A percentile compares a stretch with the other conserved stretches of the same genome.
phyloP scores from a whole-genome alignment of 225 moss, liverwort and hornwort genomes.

The Straminergon stramineum region DNA sequence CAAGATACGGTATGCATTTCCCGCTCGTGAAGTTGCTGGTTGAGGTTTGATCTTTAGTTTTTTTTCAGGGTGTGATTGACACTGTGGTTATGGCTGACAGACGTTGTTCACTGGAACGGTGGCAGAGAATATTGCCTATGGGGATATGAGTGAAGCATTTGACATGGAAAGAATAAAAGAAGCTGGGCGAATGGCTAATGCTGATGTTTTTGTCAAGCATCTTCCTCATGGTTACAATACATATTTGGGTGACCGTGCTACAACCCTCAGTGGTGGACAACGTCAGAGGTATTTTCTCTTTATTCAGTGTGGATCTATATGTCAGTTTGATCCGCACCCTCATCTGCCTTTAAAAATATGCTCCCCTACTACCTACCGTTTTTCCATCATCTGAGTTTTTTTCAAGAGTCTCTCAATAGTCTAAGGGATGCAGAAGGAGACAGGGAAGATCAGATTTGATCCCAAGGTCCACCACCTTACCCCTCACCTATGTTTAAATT shows the following conservation, averaged over 20 bases:
- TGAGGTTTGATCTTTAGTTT: neutral
- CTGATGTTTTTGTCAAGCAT: constrained; percentile 71
- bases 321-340: neutral
- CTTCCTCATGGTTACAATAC: constrained; percentile 76
- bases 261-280: constrained; percentile 91
- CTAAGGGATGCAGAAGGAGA: neutral
- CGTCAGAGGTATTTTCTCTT: constrained; percentile 60
- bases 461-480: neutral
- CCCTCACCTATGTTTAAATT: neutral
- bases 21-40: neutral
- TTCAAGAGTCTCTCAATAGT: neutral
- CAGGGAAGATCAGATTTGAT: neutral
- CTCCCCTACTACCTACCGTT: neutral
- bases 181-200: constrained; percentile 83
- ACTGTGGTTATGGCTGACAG: constrained; percentile 26
- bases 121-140: constrained; percentile 95
- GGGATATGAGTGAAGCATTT: constrained; percentile 42
- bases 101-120: constrained; percentile 93
- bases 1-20: constrained; percentile 65
- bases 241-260: constrained; percentile 84
- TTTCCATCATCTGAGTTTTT: neutral
- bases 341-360: neutral
- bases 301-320: neutral
- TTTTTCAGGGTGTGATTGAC: neutral
- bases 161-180: constrained; percentile 58